phyloP scores from a whole-genome alignment of 2,329 filamentous ascomycete genomes.

The Cordyceps farinosa region DNA sequence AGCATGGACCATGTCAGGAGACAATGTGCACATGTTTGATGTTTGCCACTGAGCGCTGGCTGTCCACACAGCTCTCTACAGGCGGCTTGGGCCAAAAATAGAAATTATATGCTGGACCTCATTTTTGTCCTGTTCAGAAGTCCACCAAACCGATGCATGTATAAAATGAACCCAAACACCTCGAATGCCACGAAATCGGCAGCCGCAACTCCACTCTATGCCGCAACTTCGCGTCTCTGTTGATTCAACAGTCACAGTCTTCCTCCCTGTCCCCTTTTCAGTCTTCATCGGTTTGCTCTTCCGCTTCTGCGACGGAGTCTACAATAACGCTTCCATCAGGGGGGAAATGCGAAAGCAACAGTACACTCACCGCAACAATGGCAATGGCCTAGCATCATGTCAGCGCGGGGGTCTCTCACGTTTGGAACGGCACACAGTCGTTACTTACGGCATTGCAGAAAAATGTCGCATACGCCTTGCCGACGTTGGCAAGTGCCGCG shows the following conservation, averaged over 20 bases:
- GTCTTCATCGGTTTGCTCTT: background rate
- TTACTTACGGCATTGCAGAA: constrained; percentile 59
- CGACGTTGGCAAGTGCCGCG: constrained; percentile 57
- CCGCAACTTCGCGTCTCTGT: background rate
- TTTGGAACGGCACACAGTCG: background rate
- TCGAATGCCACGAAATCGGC: background rate
- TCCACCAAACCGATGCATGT: background rate
- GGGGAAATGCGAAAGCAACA: constrained; percentile 42
- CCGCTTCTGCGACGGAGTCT: background rate
- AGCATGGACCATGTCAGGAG: background rate
- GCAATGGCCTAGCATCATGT: constrained; percentile 44
- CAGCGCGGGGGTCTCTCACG: background rate
- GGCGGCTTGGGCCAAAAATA: too few relatives aligned
- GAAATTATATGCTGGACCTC: background rate
- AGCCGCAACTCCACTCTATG: background rate
- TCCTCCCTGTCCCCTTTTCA: background rate
- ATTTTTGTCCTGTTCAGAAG: too few relatives aligned
- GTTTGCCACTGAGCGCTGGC: background rate
- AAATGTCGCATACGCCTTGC: constrained; percentile 61
- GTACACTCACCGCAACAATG: constrained; percentile 39
- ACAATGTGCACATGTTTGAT: background rate
- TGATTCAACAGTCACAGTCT: too few relatives aligned
- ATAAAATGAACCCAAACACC: background rate
- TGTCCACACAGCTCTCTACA: background rate
- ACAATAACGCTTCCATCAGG: constrained; percentile 31